A percentile compares a stretch with the other conserved stretches of the same genome.
Conservation (phyloP, 2,329 filamentous ascomycete genomes). For the Apiospora marii region DNA sequence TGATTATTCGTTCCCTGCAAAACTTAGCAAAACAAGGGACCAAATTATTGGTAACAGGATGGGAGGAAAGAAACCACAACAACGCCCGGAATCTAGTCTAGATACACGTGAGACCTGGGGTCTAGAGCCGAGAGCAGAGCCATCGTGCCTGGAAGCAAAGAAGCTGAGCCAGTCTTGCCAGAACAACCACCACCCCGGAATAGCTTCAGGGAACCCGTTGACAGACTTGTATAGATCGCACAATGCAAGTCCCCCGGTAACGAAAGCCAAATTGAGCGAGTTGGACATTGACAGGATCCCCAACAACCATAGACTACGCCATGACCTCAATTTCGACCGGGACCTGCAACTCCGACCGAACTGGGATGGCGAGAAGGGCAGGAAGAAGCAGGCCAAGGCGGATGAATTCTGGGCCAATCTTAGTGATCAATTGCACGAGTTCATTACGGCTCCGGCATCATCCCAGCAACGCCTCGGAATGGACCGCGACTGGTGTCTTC, state of each 20-base stretch:
- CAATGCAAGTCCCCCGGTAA: slow-evolving; percentile 78
- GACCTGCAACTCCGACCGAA: too few relatives aligned
- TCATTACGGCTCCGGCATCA: too few relatives aligned
- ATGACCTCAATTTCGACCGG: too few relatives aligned
- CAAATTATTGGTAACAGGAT: slow-evolving; percentile 43
- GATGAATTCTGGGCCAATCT: too few relatives aligned
- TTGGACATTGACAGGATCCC: slow-evolving; percentile 89
- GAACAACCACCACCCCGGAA: slow-evolving; percentile 30
- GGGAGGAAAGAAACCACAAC: slow-evolving; percentile 38
- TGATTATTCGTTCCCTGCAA: neutral
- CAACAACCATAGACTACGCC: too few relatives aligned
- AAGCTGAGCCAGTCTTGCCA: slow-evolving; percentile 36
- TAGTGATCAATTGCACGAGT: too few relatives aligned
- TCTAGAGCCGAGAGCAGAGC: slow-evolving; percentile 39
- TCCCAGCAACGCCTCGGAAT: too few relatives aligned
- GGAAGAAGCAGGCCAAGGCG: too few relatives aligned
- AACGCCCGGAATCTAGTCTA: slow-evolving; percentile 41
- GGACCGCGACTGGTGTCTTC: too few relatives aligned
- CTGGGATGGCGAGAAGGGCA: too few relatives aligned
- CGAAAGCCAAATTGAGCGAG: slow-evolving; percentile 83
- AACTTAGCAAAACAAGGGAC: slow-evolving; percentile 37
- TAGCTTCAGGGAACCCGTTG: too few relatives aligned
- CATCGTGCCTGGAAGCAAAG: slow-evolving; percentile 36
- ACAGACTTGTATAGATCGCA: slow-evolving; percentile 29
- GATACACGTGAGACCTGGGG: slow-evolving; percentile 42